These are phyloP conservation scores for Rostrohypoxylon terebratum DNA, from an alignment of 495 filamentous ascomycete genomes.

Conservation along the genomic window DNA sequence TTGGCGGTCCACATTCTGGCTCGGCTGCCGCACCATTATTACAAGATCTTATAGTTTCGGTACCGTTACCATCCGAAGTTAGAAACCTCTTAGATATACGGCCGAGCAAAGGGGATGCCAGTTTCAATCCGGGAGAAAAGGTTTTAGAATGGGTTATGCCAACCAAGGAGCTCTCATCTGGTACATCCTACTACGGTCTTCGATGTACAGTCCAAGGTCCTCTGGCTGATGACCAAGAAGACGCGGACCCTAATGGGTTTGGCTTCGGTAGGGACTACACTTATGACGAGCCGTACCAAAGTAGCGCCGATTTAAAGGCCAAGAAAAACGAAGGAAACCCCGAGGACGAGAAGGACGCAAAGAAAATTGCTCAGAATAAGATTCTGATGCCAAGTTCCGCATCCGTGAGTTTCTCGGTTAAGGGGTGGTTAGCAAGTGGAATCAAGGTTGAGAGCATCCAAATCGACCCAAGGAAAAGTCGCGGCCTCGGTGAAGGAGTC, in stretches of 20 bases:
- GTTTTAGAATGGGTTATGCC: constrained; percentile 87
- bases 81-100: constrained; percentile 89
- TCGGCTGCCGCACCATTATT: constrained; percentile 70
- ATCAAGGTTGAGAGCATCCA: constrained; percentile 91
- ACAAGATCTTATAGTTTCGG: constrained; percentile 82
- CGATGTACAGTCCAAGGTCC: constrained; percentile 83
- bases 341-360: constrained; percentile 59
- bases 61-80: constrained; percentile 84
- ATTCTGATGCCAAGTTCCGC: constrained; percentile 92
- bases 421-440: constrained; percentile 94
- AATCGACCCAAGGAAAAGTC: constrained; percentile 85
- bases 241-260: constrained; percentile 64
- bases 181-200: constrained; percentile 74
- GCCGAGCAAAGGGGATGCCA: constrained; percentile 85
- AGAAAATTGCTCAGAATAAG: constrained; percentile 75
- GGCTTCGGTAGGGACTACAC: constrained; percentile 67
- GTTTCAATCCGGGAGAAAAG: constrained; percentile 76
- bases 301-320: constrained; percentile 47
- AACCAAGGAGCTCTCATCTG: constrained; percentile 70
- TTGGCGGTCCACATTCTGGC: constrained; percentile 55
- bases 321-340: constrained; percentile 56
- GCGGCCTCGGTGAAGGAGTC: constrained; percentile 85
- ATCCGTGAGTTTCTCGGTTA: constrained; percentile 87
- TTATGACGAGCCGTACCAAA: constrained; percentile 71
- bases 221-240: constrained; percentile 69